These are phyloP conservation scores for Trichoderma guizhouense DNA, from an alignment of 2,329 filamentous ascomycete species.

Conservation along the genomic window DNA sequence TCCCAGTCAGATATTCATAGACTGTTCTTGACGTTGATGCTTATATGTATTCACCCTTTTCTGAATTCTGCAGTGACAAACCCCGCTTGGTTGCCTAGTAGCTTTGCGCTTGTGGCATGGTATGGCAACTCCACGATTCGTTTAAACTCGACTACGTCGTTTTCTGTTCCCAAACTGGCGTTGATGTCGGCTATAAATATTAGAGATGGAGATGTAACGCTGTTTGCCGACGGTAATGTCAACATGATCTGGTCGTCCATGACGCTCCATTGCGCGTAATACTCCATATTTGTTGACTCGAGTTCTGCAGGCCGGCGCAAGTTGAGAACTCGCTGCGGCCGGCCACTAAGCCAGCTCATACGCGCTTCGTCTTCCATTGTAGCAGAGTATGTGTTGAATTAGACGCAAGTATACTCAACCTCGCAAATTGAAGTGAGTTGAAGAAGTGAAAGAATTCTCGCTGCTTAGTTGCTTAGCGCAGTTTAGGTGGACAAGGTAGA, in stretches of 20 bases:
- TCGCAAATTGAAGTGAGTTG: background rate
- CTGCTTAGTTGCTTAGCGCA: background rate
- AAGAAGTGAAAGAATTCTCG: background rate
- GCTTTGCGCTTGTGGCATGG: background rate
- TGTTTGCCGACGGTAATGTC: background rate
- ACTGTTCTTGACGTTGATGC: background rate
- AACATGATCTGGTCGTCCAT: conserved; percentile 16
- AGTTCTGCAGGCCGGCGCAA: background rate
- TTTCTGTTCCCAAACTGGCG: background rate
- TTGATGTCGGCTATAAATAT: background rate
- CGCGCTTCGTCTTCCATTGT: background rate
- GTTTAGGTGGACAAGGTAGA: background rate
- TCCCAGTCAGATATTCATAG: background rate
- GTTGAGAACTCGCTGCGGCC: background rate
- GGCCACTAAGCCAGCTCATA: conserved; percentile 3
- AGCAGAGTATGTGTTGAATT: background rate
- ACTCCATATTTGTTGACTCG: background rate
- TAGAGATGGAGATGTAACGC: background rate
- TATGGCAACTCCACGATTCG: background rate
- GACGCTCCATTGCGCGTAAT: conserved; percentile 4
- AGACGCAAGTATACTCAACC: background rate
- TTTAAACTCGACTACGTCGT: background rate
- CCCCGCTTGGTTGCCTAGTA: background rate
- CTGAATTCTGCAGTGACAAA: conserved; percentile 3
- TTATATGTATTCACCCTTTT: background rate